A percentile compares a stretch with the other conserved stretches of the same genome.
These are phyloP conservation scores for Ambrosia artemisiifolia DNA, from an alignment of 129 eudicot genomes.

Conservation along the genomic window DNA sequence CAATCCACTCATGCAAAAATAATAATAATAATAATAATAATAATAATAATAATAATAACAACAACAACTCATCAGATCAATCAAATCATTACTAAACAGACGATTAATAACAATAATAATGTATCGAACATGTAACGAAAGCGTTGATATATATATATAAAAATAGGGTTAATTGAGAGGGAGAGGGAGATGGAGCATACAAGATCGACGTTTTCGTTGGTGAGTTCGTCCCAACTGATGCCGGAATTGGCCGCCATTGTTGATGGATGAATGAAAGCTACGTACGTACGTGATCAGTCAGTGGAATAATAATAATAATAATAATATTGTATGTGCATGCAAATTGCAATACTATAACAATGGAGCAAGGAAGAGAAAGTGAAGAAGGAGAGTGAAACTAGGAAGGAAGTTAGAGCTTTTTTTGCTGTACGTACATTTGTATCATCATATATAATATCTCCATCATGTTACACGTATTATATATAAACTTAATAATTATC, in stretches of 20 bases:
- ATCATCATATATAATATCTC: no score
- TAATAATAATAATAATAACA: no score
- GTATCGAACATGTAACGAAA: not conserved
- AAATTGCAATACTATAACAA: constrained; percentile 21
- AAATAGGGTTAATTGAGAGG: not conserved
- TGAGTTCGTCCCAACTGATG: constrained; percentile 53
- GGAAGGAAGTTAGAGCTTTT: constrained; percentile 42
- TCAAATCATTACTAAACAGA: no score
- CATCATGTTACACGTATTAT: no score
- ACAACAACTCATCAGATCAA: no score
- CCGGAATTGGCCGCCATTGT: constrained; percentile 23
- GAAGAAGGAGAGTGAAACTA: constrained; percentile 42
- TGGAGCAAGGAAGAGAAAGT: constrained; percentile 18
- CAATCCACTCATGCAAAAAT: no score
- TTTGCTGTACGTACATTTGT: constrained; percentile 35
- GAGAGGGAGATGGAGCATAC: constrained; percentile 24
- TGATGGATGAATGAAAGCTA: constrained; percentile 10
- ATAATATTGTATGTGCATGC: constrained; percentile 9
- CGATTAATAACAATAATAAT: no score
- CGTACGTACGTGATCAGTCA: not conserved
- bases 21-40: no score
- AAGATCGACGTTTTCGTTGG: constrained; percentile 61
- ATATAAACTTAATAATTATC: no score
- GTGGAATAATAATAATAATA: no score
- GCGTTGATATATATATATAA: not conserved